These are phyloP conservation scores for Calcarisporium arbuscula DNA, from an alignment of 2,329 filamentous ascomycete species.

Conservation along the genomic window DNA sequence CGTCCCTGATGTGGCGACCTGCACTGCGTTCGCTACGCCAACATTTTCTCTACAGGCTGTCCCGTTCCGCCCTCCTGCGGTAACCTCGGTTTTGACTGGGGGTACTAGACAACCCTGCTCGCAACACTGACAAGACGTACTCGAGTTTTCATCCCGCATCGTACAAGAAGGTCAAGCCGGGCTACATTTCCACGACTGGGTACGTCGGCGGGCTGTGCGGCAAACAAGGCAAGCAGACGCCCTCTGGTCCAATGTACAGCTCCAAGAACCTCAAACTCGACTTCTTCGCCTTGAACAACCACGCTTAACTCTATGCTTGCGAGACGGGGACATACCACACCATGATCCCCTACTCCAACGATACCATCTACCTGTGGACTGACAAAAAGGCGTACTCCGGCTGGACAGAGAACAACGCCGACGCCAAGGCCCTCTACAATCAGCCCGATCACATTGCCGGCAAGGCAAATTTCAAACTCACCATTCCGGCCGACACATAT, in stretches of 20 bases:
- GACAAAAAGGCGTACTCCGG: conserved; percentile 14
- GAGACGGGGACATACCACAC: conserved; percentile 16
- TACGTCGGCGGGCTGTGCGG: too few species aligned
- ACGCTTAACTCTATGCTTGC: conserved; percentile 17
- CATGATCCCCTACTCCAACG: conserved; percentile 13
- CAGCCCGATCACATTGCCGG: conserved; percentile 9
- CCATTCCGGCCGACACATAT: conserved; percentile 9
- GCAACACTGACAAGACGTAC: background rate
- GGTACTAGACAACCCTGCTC: background rate
- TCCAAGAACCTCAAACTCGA: conserved; percentile 11
- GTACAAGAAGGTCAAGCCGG: too few species aligned
- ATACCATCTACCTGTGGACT: conserved; percentile 11
- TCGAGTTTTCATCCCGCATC: background rate
- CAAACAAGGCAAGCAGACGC: too few species aligned
- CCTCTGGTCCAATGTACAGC: too few species aligned
- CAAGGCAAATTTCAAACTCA: conserved; percentile 11
- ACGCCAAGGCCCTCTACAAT: conserved; percentile 13
- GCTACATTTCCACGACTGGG: too few species aligned
- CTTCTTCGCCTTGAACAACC: conserved; percentile 18
- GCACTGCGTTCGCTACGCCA: background rate
- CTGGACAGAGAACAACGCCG: conserved; percentile 16
- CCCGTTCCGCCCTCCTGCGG: conserved; percentile 2
- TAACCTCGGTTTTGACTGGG: conserved; percentile 6
- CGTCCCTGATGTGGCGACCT: background rate
- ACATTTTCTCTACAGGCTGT: too few species aligned